Conservation (phyloP, 1,139 yeast genomes). For the Entelexis sorbosivorans region DNA sequence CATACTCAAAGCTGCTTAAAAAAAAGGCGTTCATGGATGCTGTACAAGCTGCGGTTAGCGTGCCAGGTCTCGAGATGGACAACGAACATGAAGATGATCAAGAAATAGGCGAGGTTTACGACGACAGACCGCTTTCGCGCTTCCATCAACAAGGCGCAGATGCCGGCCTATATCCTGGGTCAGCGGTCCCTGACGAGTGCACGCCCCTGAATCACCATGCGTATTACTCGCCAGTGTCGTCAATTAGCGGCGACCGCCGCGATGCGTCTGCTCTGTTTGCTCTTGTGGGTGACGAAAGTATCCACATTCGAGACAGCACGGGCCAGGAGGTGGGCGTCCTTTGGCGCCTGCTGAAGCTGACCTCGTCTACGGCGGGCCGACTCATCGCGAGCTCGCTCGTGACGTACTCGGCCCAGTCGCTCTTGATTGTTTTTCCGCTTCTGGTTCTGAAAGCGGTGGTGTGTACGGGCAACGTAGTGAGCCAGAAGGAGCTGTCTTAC, state of each 20-base stretch:
- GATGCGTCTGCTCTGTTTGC: neutral
- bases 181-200: neutral
- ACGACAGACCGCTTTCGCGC: neutral
- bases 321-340: neutral
- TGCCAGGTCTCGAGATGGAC: neutral
- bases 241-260: neutral
- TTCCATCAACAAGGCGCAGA: too few relatives aligned
- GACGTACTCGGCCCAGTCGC: neutral
- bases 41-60: neutral
- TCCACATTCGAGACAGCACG: neutral
- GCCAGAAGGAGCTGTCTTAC: neutral
- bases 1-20: conserved; percentile 25
- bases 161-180: too few relatives aligned
- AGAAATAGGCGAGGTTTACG: neutral
- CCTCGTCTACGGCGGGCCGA: neutral
- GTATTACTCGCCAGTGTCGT: neutral
- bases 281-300: neutral
- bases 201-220: neutral
- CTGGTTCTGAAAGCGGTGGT: neutral
- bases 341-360: neutral
- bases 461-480: neutral
- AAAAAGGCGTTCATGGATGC: neutral
- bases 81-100: neutral
- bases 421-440: neutral
- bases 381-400: neutral